These are phyloP conservation scores for Zizania latifolia DNA, from an alignment of 176 grass and related monocot genomes.

Conservation along the genomic window DNA sequence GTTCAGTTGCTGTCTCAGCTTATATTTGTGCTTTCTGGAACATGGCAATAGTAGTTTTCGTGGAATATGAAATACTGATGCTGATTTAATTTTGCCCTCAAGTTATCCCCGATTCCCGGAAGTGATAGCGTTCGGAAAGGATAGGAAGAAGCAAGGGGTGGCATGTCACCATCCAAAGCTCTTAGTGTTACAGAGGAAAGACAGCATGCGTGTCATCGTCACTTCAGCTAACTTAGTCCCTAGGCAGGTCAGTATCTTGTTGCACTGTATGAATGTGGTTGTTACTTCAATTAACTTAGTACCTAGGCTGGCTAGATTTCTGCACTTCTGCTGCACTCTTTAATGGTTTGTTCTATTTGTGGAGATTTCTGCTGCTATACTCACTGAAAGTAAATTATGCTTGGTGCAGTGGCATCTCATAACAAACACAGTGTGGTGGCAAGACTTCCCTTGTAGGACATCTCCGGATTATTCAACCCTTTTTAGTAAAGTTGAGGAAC, in stretches of 20 bases:
- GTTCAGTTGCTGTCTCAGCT: not conserved
- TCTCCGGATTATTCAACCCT: constrained; percentile 59
- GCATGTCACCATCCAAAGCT: constrained; percentile 93
- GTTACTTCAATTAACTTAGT: constrained; percentile 81
- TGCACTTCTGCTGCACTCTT: not conserved
- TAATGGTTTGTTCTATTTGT: not conserved
- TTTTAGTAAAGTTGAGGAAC: constrained; percentile 37
- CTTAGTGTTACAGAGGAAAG: constrained; percentile 67
- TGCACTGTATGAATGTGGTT: constrained; percentile 38
- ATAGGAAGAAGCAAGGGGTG: constrained; percentile 77
- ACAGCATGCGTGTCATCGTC: constrained; percentile 61
- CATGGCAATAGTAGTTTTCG: not conserved
- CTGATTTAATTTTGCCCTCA: not conserved
- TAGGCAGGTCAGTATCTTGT: constrained; percentile 48
- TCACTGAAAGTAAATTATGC: constrained; percentile 11
- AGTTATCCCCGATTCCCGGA: constrained; percentile 79
- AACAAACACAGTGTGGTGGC: constrained; percentile 87
- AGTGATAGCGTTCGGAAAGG: constrained; percentile 86
- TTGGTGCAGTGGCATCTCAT: constrained; percentile 72
- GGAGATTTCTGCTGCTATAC: constrained; percentile 7
- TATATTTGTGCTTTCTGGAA: not conserved
- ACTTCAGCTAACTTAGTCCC: constrained; percentile 84
- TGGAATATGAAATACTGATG: constrained; percentile 20
- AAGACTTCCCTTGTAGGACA: constrained; percentile 60
- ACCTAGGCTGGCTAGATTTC: constrained; percentile 49